Percentiles rank a stretch among this genome's conserved stretches.
These are phyloP conservation scores for Aspergillus brasiliensis DNA, from an alignment of 2,329 filamentous ascomycete genomes.

Conservation along the genomic window DNA sequence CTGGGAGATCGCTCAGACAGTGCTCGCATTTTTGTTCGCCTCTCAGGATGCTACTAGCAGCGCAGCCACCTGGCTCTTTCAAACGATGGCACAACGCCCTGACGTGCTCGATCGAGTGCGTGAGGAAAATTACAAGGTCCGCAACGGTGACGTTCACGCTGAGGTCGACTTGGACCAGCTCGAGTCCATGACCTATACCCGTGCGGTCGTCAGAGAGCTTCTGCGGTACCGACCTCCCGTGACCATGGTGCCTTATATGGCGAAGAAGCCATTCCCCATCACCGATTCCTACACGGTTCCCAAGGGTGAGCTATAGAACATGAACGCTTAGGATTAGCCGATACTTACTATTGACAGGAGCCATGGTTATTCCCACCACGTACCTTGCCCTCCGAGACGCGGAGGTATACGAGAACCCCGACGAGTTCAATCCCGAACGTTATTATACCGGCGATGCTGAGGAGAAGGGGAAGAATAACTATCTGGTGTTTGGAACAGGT, in stretches of 20 bases:
- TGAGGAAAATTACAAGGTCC: slow-evolving; percentile 50
- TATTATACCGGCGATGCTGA: slow-evolving; percentile 57
- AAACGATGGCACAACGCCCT: slow-evolving; percentile 54
- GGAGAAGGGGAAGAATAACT: slow-evolving; percentile 53
- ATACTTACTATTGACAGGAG: not conserved
- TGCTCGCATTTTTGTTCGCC: slow-evolving; percentile 58
- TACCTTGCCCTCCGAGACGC: slow-evolving; percentile 57
- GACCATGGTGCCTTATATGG: slow-evolving; percentile 57
- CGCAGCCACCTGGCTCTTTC: slow-evolving; percentile 57
- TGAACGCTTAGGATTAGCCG: not conserved
- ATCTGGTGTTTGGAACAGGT: slow-evolving; percentile 57
- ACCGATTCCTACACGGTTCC: slow-evolving; percentile 53
- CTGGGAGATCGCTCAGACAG: slow-evolving; percentile 52
- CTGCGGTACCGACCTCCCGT: slow-evolving; percentile 57
- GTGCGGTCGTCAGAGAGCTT: slow-evolving; percentile 57
- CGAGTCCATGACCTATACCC: slow-evolving; percentile 55
- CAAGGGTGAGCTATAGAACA: slow-evolving; percentile 47
- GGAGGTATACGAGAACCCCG: slow-evolving; percentile 50
- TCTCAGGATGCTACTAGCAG: slow-evolving; percentile 58
- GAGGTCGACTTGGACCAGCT: not conserved
- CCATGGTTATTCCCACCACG: slow-evolving; percentile 50
- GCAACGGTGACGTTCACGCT: slow-evolving; percentile 51
- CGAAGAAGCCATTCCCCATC: slow-evolving; percentile 52
- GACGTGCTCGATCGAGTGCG: slow-evolving; percentile 52
- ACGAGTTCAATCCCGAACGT: slow-evolving; percentile 54